phyloP scores from a whole-genome alignment of 495 filamentous ascomycete genomes.

The Aspergillus diversus region DNA sequence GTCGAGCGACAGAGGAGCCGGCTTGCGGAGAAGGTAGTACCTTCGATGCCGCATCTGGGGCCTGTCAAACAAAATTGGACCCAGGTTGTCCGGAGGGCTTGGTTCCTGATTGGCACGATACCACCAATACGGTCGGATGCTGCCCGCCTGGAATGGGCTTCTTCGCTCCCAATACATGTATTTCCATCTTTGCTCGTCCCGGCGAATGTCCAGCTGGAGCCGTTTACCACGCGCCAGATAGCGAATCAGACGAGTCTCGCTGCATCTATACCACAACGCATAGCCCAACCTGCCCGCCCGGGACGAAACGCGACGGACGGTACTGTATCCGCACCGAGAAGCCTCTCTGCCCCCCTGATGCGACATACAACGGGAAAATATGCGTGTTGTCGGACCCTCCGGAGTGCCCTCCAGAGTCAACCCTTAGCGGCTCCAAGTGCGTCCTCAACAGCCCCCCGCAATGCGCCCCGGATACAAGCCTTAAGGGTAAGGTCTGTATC shows the following conservation, averaged over 20 bases:
- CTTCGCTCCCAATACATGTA: neutral
- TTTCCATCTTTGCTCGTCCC: neutral
- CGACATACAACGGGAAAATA: neutral
- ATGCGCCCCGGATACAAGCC: slow-evolving; percentile 9
- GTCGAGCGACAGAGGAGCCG: neutral
- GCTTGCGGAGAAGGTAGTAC: neutral
- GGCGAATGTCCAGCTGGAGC: neutral
- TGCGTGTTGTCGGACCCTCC: neutral
- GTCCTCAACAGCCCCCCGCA: neutral
- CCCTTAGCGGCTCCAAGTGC: slow-evolving; percentile 13
- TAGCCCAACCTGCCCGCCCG: slow-evolving; percentile 2
- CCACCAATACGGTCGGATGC: neutral
- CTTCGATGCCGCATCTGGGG: neutral
- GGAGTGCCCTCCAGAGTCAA: slow-evolving; percentile 9
- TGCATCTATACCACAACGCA: neutral
- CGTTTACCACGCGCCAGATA: neutral
- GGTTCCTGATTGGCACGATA: neutral
- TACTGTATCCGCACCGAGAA: neutral
- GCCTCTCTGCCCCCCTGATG: slow-evolving; percentile 2
- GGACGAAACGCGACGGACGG: neutral
- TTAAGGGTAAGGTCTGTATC: slow-evolving; percentile 10
- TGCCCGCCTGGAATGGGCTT: neutral
- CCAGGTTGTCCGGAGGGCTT: neutral
- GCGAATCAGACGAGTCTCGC: neutral
- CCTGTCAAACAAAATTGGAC: neutral